Percentiles rank a stretch among this genome's conserved stretches.
Evolutionary conservation across 2,329 filamentous ascomycete genomes (phyloP).

Genomic region (Colletotrichum zoysiae): DNA sequence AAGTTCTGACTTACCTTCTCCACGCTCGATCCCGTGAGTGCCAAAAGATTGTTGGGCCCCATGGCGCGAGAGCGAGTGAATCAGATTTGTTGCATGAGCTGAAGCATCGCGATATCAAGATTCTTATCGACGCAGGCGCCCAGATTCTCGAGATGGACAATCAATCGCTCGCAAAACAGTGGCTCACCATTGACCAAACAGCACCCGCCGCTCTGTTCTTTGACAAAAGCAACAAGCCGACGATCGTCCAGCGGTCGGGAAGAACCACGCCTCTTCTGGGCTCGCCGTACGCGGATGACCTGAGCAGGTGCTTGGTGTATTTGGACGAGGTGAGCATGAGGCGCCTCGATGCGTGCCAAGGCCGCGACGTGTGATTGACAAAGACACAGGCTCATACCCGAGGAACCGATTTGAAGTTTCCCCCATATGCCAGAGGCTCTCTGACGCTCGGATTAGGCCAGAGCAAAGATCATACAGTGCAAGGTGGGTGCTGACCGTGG

Average conservation of each 20-base stretch:
- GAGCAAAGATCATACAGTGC: slow-evolving; percentile 72
- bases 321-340: slow-evolving; percentile 61
- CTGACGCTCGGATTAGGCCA: slow-evolving; percentile 68
- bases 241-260: slow-evolving; percentile 56
- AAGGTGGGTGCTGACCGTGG: slow-evolving; percentile 57
- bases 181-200: slow-evolving; percentile 61
- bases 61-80: slow-evolving; percentile 55
- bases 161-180: slow-evolving; percentile 59
- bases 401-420: slow-evolving; percentile 71
- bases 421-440: slow-evolving; percentile 59
- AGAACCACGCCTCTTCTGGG: slow-evolving; percentile 60
- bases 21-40: slow-evolving; percentile 64
- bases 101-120: slow-evolving; percentile 52
- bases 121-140: slow-evolving; percentile 75
- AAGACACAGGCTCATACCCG: slow-evolving; percentile 64
- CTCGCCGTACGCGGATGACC: slow-evolving; percentile 66
- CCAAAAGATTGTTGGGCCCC: slow-evolving; percentile 44
- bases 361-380: not conserved
- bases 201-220: slow-evolving; percentile 68
- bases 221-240: slow-evolving; percentile 57
- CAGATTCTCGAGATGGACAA: slow-evolving; percentile 74
- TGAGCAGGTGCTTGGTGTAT: slow-evolving; percentile 67
- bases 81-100: slow-evolving; percentile 58
- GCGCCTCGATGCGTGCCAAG: not conserved
- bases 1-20: slow-evolving; percentile 71